Percentiles rank a stretch among this genome's conserved stretches.
Conservation (phyloP, 2,329 filamentous ascomycete species). For the Phoma sp. region DNA sequence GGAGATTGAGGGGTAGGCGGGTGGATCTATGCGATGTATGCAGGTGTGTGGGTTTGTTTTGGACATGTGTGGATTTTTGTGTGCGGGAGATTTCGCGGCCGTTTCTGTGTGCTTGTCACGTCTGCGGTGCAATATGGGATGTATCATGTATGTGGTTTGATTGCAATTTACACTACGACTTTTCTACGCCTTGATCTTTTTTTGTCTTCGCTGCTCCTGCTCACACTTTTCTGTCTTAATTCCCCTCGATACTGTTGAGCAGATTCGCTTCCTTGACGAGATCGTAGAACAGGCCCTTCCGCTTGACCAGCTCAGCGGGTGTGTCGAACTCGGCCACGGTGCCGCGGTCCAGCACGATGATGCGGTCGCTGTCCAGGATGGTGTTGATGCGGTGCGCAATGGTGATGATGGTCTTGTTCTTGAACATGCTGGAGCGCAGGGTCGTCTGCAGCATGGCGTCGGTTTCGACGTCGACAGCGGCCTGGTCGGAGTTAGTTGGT, state of each 20-base stretch:
- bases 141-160: background rate
- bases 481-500: conserved; percentile 46
- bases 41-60: background rate
- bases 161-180: background rate
- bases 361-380: conserved; percentile 85
- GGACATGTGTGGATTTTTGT: too few species aligned
- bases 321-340: conserved; percentile 92
- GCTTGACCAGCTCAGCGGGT: conserved; percentile 76
- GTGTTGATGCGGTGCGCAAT: conserved; percentile 99
- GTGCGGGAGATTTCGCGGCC: too few species aligned
- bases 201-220: background rate
- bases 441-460: conserved; percentile 70
- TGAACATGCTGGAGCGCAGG: conserved; percentile 71
- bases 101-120: too few species aligned
- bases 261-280: conserved; percentile 91
- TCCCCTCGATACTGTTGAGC: conserved; percentile 45
- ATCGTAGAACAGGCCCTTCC: conserved; percentile 82
- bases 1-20: background rate
- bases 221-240: background rate
- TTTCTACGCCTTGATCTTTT: background rate
- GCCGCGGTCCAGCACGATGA: conserved; percentile 91
- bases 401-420: conserved; percentile 94
- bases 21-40: background rate
- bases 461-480: conserved; percentile 73
- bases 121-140: too few species aligned